Percentiles rank a stretch among this genome's conserved stretches.
phyloP scores from a whole-genome alignment of 495 filamentous ascomycete species.

The Penicillium daleae region DNA sequence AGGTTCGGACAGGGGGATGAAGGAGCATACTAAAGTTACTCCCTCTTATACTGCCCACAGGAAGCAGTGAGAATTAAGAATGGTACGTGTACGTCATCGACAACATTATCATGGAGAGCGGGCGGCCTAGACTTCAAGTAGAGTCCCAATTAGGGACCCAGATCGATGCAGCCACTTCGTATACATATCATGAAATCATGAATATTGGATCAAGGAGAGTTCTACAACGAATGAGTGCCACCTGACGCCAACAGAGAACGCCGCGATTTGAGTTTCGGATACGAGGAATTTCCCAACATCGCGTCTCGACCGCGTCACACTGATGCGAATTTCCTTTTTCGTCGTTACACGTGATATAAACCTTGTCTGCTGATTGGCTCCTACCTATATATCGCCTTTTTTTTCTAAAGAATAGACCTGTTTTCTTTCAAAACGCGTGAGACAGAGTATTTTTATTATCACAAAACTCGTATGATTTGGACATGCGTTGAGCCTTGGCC shows the following conservation, averaged over 20 bases:
- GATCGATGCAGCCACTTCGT: slow-evolving; percentile 6
- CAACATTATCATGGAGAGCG: background rate
- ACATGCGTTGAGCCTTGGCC: background rate
- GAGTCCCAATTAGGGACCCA: background rate
- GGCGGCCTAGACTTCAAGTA: slow-evolving; percentile 3
- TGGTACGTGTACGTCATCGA: slow-evolving; percentile 3
- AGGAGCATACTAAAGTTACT: background rate
- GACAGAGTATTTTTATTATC: background rate
- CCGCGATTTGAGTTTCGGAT: slow-evolving; percentile 1
- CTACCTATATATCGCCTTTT: background rate
- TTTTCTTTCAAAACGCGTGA: slow-evolving; percentile 1
- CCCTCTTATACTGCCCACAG: slow-evolving; percentile 3
- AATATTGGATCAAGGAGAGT: slow-evolving; percentile 1
- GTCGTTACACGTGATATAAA: slow-evolving; percentile 4
- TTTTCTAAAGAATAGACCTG: background rate
- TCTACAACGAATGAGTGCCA: background rate
- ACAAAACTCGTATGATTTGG: background rate
- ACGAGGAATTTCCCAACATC: slow-evolving; percentile 1
- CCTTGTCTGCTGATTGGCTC: background rate
- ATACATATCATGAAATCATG: slow-evolving; percentile 4
- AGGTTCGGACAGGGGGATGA: slow-evolving; percentile 3
- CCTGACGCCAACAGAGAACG: background rate
- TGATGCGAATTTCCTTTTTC: slow-evolving; percentile 3
- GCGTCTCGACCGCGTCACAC: background rate
- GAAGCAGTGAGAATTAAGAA: background rate